Percentiles rank a stretch among this genome's conserved stretches.
phyloP scores from a whole-genome alignment of 306 rosid species.

The Canavalia ensiformis region DNA sequence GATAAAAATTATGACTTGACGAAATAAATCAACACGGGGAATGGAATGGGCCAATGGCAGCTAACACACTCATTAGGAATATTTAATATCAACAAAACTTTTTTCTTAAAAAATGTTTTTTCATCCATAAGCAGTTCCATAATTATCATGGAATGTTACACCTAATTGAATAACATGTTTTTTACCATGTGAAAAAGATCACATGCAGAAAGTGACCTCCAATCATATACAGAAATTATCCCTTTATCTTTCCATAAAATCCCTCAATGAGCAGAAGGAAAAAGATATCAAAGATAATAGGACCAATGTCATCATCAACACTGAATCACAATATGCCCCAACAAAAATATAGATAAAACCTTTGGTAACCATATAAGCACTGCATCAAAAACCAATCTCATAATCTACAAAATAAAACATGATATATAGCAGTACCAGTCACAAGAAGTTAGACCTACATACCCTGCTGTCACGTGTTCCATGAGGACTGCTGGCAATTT shows the following conservation, averaged over 20 bases:
- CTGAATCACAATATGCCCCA: conserved; percentile 23
- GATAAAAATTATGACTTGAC: conserved; percentile 22
- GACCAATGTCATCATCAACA: conserved; percentile 34
- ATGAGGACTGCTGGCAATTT: conserved; percentile 98
- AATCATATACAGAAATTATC: conserved; percentile 20
- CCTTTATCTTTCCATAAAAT: conserved; percentile 35
- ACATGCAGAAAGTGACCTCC: conserved; percentile 6
- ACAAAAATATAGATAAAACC: conserved; percentile 31
- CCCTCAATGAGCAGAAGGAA: conserved; percentile 38
- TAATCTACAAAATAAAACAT: conserved; percentile 28
- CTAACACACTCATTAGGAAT: conserved; percentile 29
- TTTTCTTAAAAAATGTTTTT: conserved; percentile 26
- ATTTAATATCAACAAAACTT: background rate
- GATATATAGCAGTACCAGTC: conserved; percentile 17
- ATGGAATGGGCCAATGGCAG: conserved; percentile 6
- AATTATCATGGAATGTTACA: conserved; percentile 18
- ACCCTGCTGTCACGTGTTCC: conserved; percentile 83
- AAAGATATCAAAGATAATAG: conserved; percentile 21
- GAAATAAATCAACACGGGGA: conserved; percentile 42
- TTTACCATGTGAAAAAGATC: conserved; percentile 1
- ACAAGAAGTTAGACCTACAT: conserved; percentile 48
- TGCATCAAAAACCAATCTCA: conserved; percentile 20
- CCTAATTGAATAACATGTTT: conserved; percentile 32
- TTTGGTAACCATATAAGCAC: conserved; percentile 18
- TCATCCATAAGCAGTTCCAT: conserved; percentile 20